Conservation (phyloP, 1,284 basidiomycete genomes). For the Tilletiopsis washingtonensis region DNA sequence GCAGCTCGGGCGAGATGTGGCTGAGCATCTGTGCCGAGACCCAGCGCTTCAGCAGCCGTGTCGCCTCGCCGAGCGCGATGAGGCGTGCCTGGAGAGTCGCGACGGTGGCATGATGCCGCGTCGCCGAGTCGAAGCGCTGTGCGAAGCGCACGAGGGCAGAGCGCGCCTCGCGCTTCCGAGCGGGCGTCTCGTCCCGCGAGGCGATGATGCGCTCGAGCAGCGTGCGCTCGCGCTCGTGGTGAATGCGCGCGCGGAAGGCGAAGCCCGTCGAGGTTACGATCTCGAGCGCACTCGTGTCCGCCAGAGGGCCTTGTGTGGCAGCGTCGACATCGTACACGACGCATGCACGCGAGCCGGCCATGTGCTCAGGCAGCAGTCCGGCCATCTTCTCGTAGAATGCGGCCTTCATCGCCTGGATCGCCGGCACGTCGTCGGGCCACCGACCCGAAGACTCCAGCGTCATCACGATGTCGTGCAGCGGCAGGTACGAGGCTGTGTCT, state of each 20-base stretch:
- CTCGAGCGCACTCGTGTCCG: conserved; percentile 62
- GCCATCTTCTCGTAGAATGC: conserved; percentile 57
- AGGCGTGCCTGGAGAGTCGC: conserved; percentile 71
- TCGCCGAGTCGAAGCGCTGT: conserved; percentile 65
- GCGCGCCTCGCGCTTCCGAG: conserved; percentile 54
- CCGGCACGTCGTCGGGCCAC: conserved; percentile 91
- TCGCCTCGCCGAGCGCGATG: conserved; percentile 71
- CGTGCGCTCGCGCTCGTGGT: conserved; percentile 75
- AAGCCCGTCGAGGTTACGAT: conserved; percentile 74
- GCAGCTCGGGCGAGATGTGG: conserved; percentile 63
- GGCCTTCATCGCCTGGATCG: conserved; percentile 89
- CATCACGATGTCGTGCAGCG: conserved; percentile 51
- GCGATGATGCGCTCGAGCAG: conserved; percentile 64
- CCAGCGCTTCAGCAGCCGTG: conserved; percentile 87
- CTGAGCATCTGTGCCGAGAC: conserved; percentile 75
- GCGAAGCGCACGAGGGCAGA: conserved; percentile 62
- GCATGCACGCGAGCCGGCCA: neutral
- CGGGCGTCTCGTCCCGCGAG: conserved; percentile 46
- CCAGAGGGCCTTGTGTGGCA: conserved; percentile 31
- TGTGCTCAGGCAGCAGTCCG: conserved; percentile 11
- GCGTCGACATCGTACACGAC: conserved; percentile 48
- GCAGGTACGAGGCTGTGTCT: conserved; percentile 48
- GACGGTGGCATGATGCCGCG: conserved; percentile 77
- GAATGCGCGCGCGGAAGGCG: conserved; percentile 75
- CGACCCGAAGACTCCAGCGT: conserved; percentile 66